phyloP scores from a whole-genome alignment of 2,329 filamentous ascomycete genomes.

The Aureobasidium sp. region DNA sequence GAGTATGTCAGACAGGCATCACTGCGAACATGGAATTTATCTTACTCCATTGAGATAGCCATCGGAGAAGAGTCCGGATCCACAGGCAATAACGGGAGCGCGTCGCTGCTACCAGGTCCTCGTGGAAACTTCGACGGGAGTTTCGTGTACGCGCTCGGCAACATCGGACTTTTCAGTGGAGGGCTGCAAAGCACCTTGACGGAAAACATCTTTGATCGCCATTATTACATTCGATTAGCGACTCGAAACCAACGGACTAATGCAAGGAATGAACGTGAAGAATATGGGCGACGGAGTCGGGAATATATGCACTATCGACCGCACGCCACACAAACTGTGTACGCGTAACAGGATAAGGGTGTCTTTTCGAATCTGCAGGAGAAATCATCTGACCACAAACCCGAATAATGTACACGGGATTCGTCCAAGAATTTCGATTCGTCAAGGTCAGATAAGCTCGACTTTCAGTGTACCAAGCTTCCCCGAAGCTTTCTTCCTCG shows the following conservation, averaged over 20 bases:
- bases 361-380: not conserved
- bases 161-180: not conserved
- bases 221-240: not conserved
- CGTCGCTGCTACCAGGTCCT: constrained; percentile 52
- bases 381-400: not conserved
- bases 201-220: not conserved
- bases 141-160: not conserved
- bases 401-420: not conserved
- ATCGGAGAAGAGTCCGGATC: constrained; percentile 90
- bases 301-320: not conserved
- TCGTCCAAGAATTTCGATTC: not conserved
- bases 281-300: not conserved
- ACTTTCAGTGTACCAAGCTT: not conserved
- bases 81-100: constrained; percentile 86
- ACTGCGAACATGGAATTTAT: too few relatives aligned
- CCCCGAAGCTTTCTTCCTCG: not conserved
- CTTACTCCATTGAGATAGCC: constrained; percentile 83
- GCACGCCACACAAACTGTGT: not conserved
- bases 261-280: not conserved
- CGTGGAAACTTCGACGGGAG: constrained; percentile 9
- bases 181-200: not conserved
- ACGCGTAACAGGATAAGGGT: not conserved
- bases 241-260: not conserved
- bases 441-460: not conserved
- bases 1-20: not conserved